Base-by-base conservation (phyloP, 805 yeast species). In the Candida methanosorbosa region DNA sequence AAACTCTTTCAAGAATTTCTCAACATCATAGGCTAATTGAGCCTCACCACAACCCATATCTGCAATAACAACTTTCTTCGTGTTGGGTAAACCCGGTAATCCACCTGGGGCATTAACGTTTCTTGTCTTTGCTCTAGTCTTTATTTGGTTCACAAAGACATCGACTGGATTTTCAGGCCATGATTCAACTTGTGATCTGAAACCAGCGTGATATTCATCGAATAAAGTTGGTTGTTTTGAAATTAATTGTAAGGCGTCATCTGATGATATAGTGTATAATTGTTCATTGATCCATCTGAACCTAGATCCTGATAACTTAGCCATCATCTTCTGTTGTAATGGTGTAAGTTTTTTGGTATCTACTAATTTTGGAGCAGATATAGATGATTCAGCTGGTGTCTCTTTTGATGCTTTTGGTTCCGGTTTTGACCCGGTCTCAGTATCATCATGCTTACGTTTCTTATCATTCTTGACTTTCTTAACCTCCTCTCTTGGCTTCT, bases 21-120 rank as follows among this genome's bases (percentile, higher is more conserved):
- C 64, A 33, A 84, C 69, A 46, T 86, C 83, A 27, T 66, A 57
- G 1, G 95, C 78, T 31, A 92, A 68, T 48, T 83, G 82, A 0
- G 97, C 98, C 58, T 92, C 98, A 37, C 98, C 99, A 57, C 98
- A 92, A 9, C 98, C 99, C 97, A 92, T 90, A 61, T 92, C 98
- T 0, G 97, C 97, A 39, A 92, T 72, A 3, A 82, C 86, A 25
- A 90, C 77, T 39, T 70, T 69, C 37, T 75, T 75, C 32, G 59
- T 59, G n/a, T 61, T 56, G 7, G 54, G 57, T 26, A 76, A 53
- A 15, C 92, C 94, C 1, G 96, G 96, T 36, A 88, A 68, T 3
- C 97, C 97, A 43, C 97, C 97, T 4, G 97, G 97, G 1, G 97
- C 95, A 56, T 81, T 85, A 4, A 87, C 75, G 37, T 46, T 46